These are phyloP conservation scores for Blastobotrys peoriensis DNA, from an alignment of 805 yeast species.

Conservation along the genomic window DNA sequence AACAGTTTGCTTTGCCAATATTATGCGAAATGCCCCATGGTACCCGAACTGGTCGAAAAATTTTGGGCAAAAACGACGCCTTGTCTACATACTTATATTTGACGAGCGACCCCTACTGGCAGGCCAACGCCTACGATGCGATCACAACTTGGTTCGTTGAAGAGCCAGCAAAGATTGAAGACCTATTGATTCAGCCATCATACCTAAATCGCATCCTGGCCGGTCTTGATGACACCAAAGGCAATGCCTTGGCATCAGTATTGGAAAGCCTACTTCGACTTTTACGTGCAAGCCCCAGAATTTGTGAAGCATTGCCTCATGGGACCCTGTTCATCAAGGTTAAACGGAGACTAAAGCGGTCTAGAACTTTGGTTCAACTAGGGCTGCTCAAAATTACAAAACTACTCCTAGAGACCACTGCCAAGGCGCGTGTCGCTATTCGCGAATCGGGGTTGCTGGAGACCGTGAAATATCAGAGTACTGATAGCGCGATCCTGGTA, in stretches of 20 bases:
- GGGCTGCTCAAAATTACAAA: conserved; percentile 14
- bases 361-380: conserved; percentile 15
- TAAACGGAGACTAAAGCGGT: conserved; percentile 10
- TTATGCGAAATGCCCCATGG: conserved; percentile 49
- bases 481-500: conserved; percentile 17
- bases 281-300: conserved; percentile 12
- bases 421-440: neutral
- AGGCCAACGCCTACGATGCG: conserved; percentile 49
- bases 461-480: conserved; percentile 3
- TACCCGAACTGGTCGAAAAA: conserved; percentile 34
- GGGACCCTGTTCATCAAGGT: conserved; percentile 10
- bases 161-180: conserved; percentile 20
- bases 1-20: conserved; percentile 49
- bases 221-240: conserved; percentile 16
- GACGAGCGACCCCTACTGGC: conserved; percentile 51
- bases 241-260: conserved; percentile 14
- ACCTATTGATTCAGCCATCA: conserved; percentile 8
- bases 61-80: conserved; percentile 35
- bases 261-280: conserved; percentile 18
- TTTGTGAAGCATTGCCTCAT: conserved; percentile 13
- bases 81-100: conserved; percentile 36
- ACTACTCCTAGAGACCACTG: conserved; percentile 11
- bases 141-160: conserved; percentile 33
- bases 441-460: conserved; percentile 6
- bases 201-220: conserved; percentile 9